Percentiles rank a stretch among this genome's conserved stretches.
Evolutionary conservation across 345 rosid genomes (phyloP).

Genomic region (Bruguiera parviflora): DNA sequence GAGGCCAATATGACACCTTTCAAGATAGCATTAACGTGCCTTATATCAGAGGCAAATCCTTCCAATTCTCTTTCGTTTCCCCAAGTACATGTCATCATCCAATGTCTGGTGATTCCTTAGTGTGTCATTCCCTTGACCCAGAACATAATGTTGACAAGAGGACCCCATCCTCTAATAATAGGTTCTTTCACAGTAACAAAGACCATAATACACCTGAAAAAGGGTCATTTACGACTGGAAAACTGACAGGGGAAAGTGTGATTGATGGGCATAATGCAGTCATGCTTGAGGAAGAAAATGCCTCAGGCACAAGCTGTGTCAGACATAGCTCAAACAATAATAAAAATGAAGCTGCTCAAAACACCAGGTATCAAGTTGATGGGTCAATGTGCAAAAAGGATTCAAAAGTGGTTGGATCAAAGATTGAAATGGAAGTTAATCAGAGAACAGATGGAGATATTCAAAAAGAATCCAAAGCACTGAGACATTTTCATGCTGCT

Average conservation of each 20-base stretch:
- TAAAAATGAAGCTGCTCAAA: conserved; percentile 32
- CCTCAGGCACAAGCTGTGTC: conserved; percentile 34
- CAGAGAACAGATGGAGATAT: conserved; percentile 43
- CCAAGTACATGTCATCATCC: conserved; percentile 32
- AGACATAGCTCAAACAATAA: conserved; percentile 34
- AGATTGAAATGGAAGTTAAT: conserved; percentile 39
- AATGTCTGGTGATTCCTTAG: conserved; percentile 29
- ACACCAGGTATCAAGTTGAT: conserved; percentile 36
- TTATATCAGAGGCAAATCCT: conserved; percentile 32
- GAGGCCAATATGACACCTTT: conserved; percentile 59
- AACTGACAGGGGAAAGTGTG: conserved; percentile 43
- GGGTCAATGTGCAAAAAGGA: conserved; percentile 40
- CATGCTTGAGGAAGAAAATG: conserved; percentile 45
- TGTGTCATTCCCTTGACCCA: conserved; percentile 17
- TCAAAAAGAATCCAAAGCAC: conserved; percentile 46
- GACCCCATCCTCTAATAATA: conserved; percentile 39
- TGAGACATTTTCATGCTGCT: conserved; percentile 54
- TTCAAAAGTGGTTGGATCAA: conserved; percentile 25
- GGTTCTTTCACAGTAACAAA: conserved; percentile 27
- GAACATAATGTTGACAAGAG: conserved; percentile 47
- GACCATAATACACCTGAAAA: conserved; percentile 26
- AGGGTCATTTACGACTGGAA: conserved; percentile 31
- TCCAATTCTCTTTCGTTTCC: conserved; percentile 32
- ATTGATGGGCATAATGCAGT: conserved; percentile 40
- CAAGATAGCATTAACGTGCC: conserved; percentile 50